Conservation (phyloP, 2,329 filamentous ascomycete species). For the Sordariomycetes sp. region DNA sequence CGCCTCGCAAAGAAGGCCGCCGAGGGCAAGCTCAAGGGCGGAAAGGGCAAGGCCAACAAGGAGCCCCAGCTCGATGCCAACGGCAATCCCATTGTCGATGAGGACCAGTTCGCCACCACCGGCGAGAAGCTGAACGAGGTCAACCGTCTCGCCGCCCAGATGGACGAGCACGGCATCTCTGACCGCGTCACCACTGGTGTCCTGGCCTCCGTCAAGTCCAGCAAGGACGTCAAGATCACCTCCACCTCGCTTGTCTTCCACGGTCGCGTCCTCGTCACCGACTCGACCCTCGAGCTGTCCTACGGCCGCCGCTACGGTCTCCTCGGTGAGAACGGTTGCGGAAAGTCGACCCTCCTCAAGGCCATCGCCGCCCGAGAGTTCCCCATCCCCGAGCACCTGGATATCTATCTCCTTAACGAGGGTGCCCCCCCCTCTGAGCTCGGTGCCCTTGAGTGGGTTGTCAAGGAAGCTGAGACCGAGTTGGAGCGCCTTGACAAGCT, state of each 20-base stretch:
- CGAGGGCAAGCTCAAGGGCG: slow-evolving; percentile 63
- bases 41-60: slow-evolving; percentile 64
- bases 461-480: slow-evolving; percentile 87
- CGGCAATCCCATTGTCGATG: slow-evolving; percentile 45
- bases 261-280: slow-evolving; percentile 89
- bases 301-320: slow-evolving; percentile 90
- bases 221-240: slow-evolving; percentile 95
- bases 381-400: slow-evolving; percentile 90
- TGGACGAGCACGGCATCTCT: slow-evolving; percentile 92
- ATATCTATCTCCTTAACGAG: slow-evolving; percentile 97
- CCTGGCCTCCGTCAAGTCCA: slow-evolving; percentile 71
- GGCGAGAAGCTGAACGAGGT: slow-evolving; percentile 70
- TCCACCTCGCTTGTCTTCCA: slow-evolving; percentile 94
- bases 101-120: slow-evolving; percentile 61
- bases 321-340: slow-evolving; percentile 97
- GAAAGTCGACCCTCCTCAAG: slow-evolving; percentile 97
- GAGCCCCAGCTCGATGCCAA: slow-evolving; percentile 57
- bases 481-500: slow-evolving; percentile 81
- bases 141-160: slow-evolving; percentile 80
- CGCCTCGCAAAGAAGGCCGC: slow-evolving; percentile 62
- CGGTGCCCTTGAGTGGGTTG: slow-evolving; percentile 94
- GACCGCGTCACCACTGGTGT: slow-evolving; percentile 98
- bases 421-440: slow-evolving; percentile 83
- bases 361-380: slow-evolving; percentile 89
- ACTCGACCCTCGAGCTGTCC: slow-evolving; percentile 87